These are phyloP conservation scores for Botryotinia narcissicola DNA, from an alignment of 2,329 filamentous ascomycete species.

Conservation along the genomic window DNA sequence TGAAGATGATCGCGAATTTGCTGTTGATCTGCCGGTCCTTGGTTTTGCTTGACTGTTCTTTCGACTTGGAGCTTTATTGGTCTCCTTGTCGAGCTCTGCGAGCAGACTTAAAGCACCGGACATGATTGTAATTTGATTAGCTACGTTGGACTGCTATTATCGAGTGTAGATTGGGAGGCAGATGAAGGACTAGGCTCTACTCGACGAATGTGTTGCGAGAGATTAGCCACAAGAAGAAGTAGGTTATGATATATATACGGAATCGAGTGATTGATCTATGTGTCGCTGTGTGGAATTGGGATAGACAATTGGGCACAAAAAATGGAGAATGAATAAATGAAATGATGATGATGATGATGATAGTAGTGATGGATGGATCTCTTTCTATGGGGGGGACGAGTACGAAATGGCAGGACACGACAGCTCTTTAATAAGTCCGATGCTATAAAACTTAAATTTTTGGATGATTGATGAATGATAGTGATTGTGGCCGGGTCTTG, in stretches of 20 bases:
- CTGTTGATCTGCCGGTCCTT: conserved; percentile 11
- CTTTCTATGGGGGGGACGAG: conserved; percentile 4
- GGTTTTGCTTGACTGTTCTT: conserved; percentile 14
- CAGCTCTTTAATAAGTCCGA: not conserved
- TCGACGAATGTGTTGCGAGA: not conserved
- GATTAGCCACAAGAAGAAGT: not conserved
- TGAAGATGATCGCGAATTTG: conserved; percentile 17
- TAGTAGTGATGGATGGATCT: not conserved
- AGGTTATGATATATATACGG: not conserved
- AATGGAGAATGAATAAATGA: conserved; percentile 6
- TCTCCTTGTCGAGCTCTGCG: conserved; percentile 18
- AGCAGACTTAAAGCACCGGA: conserved; percentile 14
- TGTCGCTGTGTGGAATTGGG: not conserved
- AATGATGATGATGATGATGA: conserved; percentile 5
- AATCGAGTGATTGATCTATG: not conserved
- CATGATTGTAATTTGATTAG: not conserved
- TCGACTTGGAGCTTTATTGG: conserved; percentile 7
- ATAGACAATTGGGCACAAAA: conserved; percentile 2
- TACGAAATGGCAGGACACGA: not conserved
- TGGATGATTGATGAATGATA: not conserved
- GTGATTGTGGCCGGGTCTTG: not conserved
- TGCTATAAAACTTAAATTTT: conserved; percentile 5
- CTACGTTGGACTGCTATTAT: not conserved
- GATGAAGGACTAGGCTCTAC: not conserved
- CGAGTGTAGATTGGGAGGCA: not conserved